These are phyloP conservation scores for Penicillium olsonii DNA, from an alignment of 2,329 filamentous ascomycete species.

Conservation along the genomic window DNA sequence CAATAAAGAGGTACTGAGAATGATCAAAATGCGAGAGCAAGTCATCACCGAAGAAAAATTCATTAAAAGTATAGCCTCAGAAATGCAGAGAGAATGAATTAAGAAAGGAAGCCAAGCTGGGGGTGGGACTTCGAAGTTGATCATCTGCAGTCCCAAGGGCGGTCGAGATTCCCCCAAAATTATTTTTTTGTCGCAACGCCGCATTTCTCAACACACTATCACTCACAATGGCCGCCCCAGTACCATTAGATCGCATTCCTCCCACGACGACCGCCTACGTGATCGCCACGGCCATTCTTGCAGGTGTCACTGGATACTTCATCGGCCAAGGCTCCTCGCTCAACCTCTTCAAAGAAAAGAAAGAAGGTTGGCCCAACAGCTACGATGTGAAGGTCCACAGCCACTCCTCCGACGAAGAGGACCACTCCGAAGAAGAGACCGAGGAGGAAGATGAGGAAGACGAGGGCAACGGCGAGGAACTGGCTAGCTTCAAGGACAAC, in stretches of 20 bases:
- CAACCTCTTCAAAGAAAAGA: slow-evolving; percentile 62
- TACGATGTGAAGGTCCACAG: slow-evolving; percentile 51
- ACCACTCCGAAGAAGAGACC: slow-evolving; percentile 62
- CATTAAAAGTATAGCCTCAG: background rate
- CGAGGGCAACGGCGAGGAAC: slow-evolving; percentile 57
- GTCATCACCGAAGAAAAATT: too few species aligned
- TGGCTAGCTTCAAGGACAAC: slow-evolving; percentile 53
- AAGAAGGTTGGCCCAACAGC: slow-evolving; percentile 56
- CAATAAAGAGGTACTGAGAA: too few species aligned
- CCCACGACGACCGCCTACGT: slow-evolving; percentile 63
- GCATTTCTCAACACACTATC: slow-evolving; percentile 1
- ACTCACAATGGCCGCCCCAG: slow-evolving; percentile 34
- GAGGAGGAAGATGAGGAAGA: slow-evolving; percentile 69
- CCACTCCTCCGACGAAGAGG: slow-evolving; percentile 45
- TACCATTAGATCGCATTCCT: slow-evolving; percentile 42
- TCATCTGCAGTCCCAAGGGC: slow-evolving; percentile 2
- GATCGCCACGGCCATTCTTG: slow-evolving; percentile 71
- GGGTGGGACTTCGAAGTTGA: background rate
- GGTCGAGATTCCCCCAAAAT: slow-evolving; percentile 9
- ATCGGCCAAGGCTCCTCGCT: slow-evolving; percentile 65
- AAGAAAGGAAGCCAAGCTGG: background rate
- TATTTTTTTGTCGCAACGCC: background rate
- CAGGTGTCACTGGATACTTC: slow-evolving; percentile 76
- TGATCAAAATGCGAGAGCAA: too few species aligned
- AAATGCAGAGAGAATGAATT: background rate